Base-by-base conservation (phyloP, 1,139 yeast species). In the Magnusiomyces fungicola region DNA sequence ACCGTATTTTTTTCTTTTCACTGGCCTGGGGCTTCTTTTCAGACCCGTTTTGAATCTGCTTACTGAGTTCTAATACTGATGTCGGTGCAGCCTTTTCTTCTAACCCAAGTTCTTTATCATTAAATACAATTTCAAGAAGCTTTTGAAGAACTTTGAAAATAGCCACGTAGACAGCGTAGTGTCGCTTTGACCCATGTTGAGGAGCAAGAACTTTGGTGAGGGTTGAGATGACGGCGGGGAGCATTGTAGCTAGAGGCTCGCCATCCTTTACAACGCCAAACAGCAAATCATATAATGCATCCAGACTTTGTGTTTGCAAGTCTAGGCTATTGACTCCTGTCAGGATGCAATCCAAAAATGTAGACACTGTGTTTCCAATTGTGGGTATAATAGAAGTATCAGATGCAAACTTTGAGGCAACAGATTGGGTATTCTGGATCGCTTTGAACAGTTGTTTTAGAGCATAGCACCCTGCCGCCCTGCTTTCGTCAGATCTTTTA, bases 191-290 rank as follows among this genome's bases (percentile, higher is more conserved):
- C 2, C 72, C 69, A 18, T 71, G 68, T n/a, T 61, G 59, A 0
- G 67, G 63, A 1, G 60, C 61, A 0, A 77, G 56, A 3, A 76
- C 57, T 50, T 76, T 78, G 1, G 75, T 65, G 21, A 80, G 57
- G 0, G 67, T 59, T 0, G 86, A 81, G 0, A 79, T 73, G 19
- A 71, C 71, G 0, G 83, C 83, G 0, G 87, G 87, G 16, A 80
- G 61, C 44, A 80, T 70, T 50, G 72, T 64, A 0, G 83, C 77
- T 6, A 79, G 50, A 1, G 71, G 62, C 49, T 79, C 84, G 1
- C 81, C 81, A 56, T 74, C 49, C 38, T 12, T 48, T 46, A 62
- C 62, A 4, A 69, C 53, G 33, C 61, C 55, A 37, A 60, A 59
- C 50, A 69, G 72, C 1, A 75, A 53, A 0, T 60, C 54, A 1